Conservation (phyloP, 495 filamentous ascomycete species). For the Pyrenopolyporus hunteri region DNA sequence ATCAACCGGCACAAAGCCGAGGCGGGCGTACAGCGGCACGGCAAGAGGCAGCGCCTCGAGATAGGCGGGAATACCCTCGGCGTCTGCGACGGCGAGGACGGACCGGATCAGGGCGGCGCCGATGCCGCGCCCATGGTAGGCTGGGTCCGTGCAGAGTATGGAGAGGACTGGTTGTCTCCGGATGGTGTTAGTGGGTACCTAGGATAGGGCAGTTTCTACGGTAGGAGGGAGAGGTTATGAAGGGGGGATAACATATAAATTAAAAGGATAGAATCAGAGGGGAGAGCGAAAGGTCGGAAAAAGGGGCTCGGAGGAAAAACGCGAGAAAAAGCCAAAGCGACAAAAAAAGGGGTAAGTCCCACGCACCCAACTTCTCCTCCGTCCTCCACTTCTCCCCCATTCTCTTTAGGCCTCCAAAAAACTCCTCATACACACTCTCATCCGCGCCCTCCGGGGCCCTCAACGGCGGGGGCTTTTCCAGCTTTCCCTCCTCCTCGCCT, state of each 20-base stretch:
- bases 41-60: constrained; percentile 53
- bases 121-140: constrained; percentile 51
- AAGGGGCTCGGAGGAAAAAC: background rate
- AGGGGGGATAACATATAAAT: background rate
- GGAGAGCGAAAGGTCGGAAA: background rate
- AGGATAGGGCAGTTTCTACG: background rate
- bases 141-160: constrained; percentile 50
- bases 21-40: constrained; percentile 47
- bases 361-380: constrained; percentile 36
- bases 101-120: constrained; percentile 44
- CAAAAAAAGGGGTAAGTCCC: background rate
- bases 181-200: too few species aligned
- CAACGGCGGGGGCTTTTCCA: background rate
- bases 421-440: constrained; percentile 13
- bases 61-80: constrained; percentile 48
- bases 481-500: background rate
- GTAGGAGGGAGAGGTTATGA: background rate
- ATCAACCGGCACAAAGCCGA: constrained; percentile 47
- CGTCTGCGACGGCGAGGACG: constrained; percentile 46
- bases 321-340: too few species aligned
- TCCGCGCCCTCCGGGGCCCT: constrained; percentile 30
- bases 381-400: constrained; percentile 35
- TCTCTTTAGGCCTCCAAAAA: constrained; percentile 18
- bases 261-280: background rate
- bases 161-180: constrained; percentile 46